Conservation (phyloP, 805 yeast genomes). For the Ogataea ramenticola region DNA sequence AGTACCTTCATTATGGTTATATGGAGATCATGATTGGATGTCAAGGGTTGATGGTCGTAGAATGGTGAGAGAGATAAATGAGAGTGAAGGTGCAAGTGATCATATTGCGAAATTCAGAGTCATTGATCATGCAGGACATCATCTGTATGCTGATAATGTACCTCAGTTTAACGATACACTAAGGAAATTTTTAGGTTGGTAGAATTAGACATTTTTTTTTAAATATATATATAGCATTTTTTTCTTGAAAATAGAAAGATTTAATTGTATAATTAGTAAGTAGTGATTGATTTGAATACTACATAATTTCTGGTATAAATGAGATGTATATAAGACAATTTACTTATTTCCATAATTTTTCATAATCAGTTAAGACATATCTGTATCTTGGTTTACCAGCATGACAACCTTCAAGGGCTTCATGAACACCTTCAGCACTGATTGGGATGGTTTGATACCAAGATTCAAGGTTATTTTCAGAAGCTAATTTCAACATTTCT, state of each 20-base stretch:
- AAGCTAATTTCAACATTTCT: constrained; percentile 61
- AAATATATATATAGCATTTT: too few species aligned
- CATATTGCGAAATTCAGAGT: constrained; percentile 26
- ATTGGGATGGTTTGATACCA: constrained; percentile 59
- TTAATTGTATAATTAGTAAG: too few species aligned
- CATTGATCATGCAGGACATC: constrained; percentile 44
- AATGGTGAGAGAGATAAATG: constrained; percentile 28
- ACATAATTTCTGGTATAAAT: too few species aligned
- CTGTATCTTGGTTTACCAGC: constrained; percentile 56
- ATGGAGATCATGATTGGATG: constrained; percentile 73
- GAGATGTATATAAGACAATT: too few species aligned
- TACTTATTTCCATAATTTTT: constrained; percentile 30
- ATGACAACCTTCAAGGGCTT: constrained; percentile 49
- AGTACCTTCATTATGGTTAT: constrained; percentile 49
- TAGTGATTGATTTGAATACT: too few species aligned
- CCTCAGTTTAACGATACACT: constrained; percentile 21
- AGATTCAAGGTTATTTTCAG: constrained; percentile 48
- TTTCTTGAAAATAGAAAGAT: too few species aligned
- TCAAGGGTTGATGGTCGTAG: constrained; percentile 50
- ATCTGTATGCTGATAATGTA: constrained; percentile 46
- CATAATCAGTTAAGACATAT: constrained; percentile 52
- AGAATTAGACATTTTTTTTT: constrained; percentile 1
- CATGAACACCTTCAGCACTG: constrained; percentile 41
- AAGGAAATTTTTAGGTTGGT: constrained; percentile 17
- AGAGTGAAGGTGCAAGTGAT: constrained; percentile 5